Evolutionary conservation across 768 basidiomycete genomes (phyloP), one percentile per base, ranked within the genome.

Genomic region (Antrodiella citrinella): DNA sequence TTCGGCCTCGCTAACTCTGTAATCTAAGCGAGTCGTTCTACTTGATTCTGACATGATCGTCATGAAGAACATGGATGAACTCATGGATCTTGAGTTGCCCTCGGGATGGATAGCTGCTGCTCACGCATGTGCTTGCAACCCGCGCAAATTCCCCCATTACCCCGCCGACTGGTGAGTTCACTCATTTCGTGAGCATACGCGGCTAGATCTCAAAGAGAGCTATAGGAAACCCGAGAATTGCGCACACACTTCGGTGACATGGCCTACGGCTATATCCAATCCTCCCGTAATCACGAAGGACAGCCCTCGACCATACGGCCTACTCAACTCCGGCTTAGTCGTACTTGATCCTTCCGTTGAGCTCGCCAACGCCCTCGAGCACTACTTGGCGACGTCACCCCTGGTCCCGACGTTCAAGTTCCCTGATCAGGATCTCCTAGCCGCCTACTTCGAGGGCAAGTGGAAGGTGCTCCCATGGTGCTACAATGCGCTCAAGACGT

Each of bases 51-150:
- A 95, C 68, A 95, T 95, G 92, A 73, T 91, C 48, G 71, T 93
- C 19, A 71, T 73, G 67, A 74, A 68, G 45, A 92, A 90, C 61
- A 91, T 95, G 83, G 93, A 95, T 67, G 80, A 84, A 42, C 66
- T 89, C 47, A 67, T 78, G 65, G 68, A 74, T 22, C 51, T 79
- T 15, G 61, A 69, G 24, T 68, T 95, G 3, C 74, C 73, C 2
- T 51, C 64, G 18, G 88, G 82, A 54, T 81, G 84, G 66, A 93
- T 97, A 51, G 93, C 91, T 4, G 93, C 92, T 0, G 77, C 72
- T 0, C 94, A 95, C 56, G 93, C 82, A 12, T 99, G 95, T 61
- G 83, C 92, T 3, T 99, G 95, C 70, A 99, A 99, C 66, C 95
- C 94, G 4, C 78, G 82, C 35, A 84, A 81, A 61, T 64, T 95